These are phyloP conservation scores for Monosporascus sp. DNA, from an alignment of 2,329 filamentous ascomycete species.

Conservation along the genomic window DNA sequence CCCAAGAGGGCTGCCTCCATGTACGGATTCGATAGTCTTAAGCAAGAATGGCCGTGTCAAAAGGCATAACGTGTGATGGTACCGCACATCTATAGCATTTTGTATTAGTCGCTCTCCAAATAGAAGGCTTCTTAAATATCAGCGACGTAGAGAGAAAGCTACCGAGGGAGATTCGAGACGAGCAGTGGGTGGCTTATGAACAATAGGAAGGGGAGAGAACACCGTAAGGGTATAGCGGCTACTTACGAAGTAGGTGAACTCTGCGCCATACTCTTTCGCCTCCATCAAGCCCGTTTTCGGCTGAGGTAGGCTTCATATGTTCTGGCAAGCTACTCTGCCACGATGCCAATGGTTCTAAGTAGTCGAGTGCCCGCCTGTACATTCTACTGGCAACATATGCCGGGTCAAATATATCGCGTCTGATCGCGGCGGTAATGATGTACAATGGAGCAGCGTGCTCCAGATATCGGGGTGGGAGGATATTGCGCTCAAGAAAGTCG, in stretches of 20 bases:
- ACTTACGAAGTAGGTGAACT: slow-evolving; percentile 15
- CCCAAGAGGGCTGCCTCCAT: slow-evolving; percentile 6
- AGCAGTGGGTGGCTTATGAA: not conserved
- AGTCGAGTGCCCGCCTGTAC: slow-evolving; percentile 13
- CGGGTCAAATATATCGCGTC: slow-evolving; percentile 23
- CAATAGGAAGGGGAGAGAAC: not conserved
- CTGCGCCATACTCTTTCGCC: slow-evolving; percentile 16
- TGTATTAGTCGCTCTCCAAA: not conserved
- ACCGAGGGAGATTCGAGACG: not conserved
- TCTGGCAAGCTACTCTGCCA: slow-evolving; percentile 17
- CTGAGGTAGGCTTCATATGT: slow-evolving; percentile 5
- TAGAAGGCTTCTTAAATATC: not conserved
- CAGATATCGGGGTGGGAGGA: slow-evolving; percentile 15
- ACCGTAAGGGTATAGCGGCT: not conserved
- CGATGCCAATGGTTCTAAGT: slow-evolving; percentile 10
- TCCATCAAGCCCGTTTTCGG: slow-evolving; percentile 4
- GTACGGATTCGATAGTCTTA: slow-evolving; percentile 10
- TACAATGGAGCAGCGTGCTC: slow-evolving; percentile 16
- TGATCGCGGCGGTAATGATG: slow-evolving; percentile 19
- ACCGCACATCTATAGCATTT: slow-evolving; percentile 13
- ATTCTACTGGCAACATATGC: slow-evolving; percentile 9
- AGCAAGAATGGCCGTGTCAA: slow-evolving; percentile 24
- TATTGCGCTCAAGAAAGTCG: slow-evolving; percentile 19
- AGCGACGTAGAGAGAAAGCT: not conserved
- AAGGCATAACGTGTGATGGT: slow-evolving; percentile 21